Percentiles rank a stretch among this genome's conserved stretches.
phyloP scores from a whole-genome alignment of 2,329 filamentous ascomycete species.

The Fusarium begoniae region DNA sequence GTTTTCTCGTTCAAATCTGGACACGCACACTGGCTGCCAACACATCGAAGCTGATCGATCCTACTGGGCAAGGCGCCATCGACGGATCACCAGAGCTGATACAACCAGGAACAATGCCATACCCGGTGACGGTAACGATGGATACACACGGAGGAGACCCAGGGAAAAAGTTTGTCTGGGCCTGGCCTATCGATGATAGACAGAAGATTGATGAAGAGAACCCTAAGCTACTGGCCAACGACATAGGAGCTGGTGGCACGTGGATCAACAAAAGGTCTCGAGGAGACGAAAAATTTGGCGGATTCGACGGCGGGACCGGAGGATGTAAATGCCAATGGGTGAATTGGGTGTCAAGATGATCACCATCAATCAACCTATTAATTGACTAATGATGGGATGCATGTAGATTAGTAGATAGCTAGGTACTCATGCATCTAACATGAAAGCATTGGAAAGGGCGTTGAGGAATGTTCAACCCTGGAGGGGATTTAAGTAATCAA shows the following conservation, averaged over 20 bases:
- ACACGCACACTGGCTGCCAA: slow-evolving; percentile 59
- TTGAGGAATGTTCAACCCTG: background rate
- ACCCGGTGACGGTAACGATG: slow-evolving; percentile 67
- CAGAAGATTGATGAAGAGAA: slow-evolving; percentile 56
- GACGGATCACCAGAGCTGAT: slow-evolving; percentile 45
- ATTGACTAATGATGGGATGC: slow-evolving; percentile 22
- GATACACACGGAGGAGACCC: slow-evolving; percentile 70
- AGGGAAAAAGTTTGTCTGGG: slow-evolving; percentile 62
- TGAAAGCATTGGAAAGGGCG: slow-evolving; percentile 31
- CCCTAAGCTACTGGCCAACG: slow-evolving; percentile 57
- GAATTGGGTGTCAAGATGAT: slow-evolving; percentile 55
- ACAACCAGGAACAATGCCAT: slow-evolving; percentile 69
- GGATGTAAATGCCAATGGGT: slow-evolving; percentile 71
- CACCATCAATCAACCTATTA: background rate
- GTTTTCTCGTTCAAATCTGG: slow-evolving; percentile 73
- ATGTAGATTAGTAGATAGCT: background rate
- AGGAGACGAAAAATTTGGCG: slow-evolving; percentile 60
- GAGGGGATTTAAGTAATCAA: background rate
- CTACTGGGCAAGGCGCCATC: slow-evolving; percentile 43
- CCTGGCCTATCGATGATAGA: slow-evolving; percentile 59
- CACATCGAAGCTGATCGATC: slow-evolving; percentile 51
- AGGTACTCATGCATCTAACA: slow-evolving; percentile 11
- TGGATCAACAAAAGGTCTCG: slow-evolving; percentile 61
- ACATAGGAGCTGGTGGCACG: slow-evolving; percentile 60
- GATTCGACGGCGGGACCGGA: slow-evolving; percentile 70